phyloP scores from a whole-genome alignment of 2,329 filamentous ascomycete species.

The Aspergillus fijiensis region DNA sequence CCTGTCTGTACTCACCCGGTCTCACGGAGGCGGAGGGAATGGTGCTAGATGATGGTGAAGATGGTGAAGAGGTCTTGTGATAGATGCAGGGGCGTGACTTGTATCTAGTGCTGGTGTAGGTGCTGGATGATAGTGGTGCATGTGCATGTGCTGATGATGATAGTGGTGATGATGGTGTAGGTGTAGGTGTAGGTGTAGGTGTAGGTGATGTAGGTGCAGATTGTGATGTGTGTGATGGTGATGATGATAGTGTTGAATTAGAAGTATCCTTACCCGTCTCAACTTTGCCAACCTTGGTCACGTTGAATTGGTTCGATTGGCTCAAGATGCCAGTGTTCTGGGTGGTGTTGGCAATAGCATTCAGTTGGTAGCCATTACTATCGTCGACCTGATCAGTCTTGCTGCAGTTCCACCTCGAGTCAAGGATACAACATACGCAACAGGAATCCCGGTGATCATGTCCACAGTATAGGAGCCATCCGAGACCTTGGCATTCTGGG shows the following conservation, averaged over 20 bases:
- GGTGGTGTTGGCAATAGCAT: constrained; percentile 37
- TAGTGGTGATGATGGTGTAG: constrained; percentile 6
- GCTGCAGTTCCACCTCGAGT: neutral
- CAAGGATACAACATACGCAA: constrained; percentile 23
- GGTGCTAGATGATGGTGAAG: constrained; percentile 21
- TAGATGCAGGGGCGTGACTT: constrained; percentile 17
- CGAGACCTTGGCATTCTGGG: constrained; percentile 36
- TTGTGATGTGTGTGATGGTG: constrained; percentile 18
- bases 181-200: neutral
- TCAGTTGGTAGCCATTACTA: constrained; percentile 44
- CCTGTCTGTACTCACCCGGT: constrained; percentile 26
- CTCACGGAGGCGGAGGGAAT: constrained; percentile 24
- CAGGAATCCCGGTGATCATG: constrained; percentile 25
- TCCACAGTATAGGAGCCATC: constrained; percentile 38
- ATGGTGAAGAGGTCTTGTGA: constrained; percentile 18
- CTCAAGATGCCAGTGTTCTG: constrained; percentile 43
- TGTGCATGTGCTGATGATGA: constrained; percentile 8
- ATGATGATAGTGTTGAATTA: constrained; percentile 18
- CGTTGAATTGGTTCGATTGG: constrained; percentile 37
- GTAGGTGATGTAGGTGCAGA: constrained; percentile 11
- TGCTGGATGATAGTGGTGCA: constrained; percentile 9
- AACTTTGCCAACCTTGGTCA: constrained; percentile 20
- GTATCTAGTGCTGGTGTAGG: constrained; percentile 7
- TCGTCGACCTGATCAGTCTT: constrained; percentile 10
- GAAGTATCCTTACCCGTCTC: constrained; percentile 26